A percentile compares a stretch with the other conserved stretches of the same genome.
Evolutionary conservation across 257 asterid genomes (phyloP).

Genomic region (Asclepias syriaca): DNA sequence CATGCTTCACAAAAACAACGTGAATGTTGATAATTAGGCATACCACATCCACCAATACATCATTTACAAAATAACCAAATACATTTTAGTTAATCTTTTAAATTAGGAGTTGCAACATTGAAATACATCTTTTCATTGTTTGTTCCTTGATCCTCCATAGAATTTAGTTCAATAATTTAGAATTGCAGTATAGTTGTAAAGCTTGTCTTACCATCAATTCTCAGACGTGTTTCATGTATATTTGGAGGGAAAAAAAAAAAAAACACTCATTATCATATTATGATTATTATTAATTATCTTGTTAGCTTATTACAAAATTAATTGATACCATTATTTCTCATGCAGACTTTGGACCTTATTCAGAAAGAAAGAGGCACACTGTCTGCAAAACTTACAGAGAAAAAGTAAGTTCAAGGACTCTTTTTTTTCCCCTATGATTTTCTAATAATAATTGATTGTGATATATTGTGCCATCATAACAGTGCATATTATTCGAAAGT

Average conservation of each 20-base stretch:
- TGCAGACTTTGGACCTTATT: conserved; percentile 75
- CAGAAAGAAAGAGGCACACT: conserved; percentile 55
- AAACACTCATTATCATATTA: background rate
- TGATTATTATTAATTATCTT: background rate
- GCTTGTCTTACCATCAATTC: background rate
- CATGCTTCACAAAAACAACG: background rate
- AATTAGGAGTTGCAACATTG: background rate
- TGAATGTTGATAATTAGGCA: background rate
- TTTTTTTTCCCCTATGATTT: conserved; percentile 10
- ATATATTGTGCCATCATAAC: conserved; percentile 27
- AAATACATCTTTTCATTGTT: background rate
- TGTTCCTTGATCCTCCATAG: background rate
- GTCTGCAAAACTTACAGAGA: conserved; percentile 52
- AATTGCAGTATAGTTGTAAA: background rate
- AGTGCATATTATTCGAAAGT: conserved; percentile 47
- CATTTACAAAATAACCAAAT: background rate
- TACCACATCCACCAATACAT: background rate
- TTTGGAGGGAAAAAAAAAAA: too few species aligned
- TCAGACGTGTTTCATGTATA: background rate
- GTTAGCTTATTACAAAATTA: background rate
- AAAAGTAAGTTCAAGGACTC: conserved; percentile 45
- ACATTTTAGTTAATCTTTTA: background rate
- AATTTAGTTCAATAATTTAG: background rate
- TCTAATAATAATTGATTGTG: conserved; percentile 17
- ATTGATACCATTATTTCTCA: conserved; percentile 10